Conservation (phyloP, 176 grass and related monocot genomes). For the Raddia distichophylla region DNA sequence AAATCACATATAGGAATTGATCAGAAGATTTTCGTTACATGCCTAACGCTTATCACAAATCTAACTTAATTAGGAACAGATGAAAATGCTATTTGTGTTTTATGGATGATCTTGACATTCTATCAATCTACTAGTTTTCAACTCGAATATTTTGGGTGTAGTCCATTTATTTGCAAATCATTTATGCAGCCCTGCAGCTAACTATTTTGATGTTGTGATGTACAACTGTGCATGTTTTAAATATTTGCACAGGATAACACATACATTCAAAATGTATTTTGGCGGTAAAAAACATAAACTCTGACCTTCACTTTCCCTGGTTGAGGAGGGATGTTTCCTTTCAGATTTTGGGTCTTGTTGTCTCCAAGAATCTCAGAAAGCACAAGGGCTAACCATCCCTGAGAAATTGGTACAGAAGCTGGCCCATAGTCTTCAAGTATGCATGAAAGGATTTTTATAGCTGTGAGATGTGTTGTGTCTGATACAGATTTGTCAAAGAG, state of each 20-base stretch:
- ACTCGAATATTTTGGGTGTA: not conserved
- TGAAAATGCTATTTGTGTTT: slow-evolving; percentile 16
- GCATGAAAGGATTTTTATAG: slow-evolving; percentile 82
- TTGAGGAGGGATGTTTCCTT: slow-evolving; percentile 61
- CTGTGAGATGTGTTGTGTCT: slow-evolving; percentile 58
- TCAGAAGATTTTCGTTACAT: not conserved
- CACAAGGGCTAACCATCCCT: slow-evolving; percentile 86
- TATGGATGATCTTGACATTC: slow-evolving; percentile 9
- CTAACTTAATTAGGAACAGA: slow-evolving; percentile 20
- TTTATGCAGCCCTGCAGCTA: slow-evolving; percentile 1
- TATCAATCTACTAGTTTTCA: not conserved
- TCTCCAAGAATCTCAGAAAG: slow-evolving; percentile 78
- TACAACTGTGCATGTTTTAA: slow-evolving; percentile 20
- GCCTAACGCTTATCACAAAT: not conserved
- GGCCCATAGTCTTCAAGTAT: slow-evolving; percentile 88
- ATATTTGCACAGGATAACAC: slow-evolving; percentile 24
- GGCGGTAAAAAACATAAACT: slow-evolving; percentile 21
- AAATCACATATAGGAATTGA: slow-evolving; percentile 17
- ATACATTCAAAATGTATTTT: slow-evolving; percentile 29
- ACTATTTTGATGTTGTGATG: slow-evolving; percentile 29
- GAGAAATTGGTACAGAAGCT: slow-evolving; percentile 86
- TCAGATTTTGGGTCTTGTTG: slow-evolving; percentile 62
- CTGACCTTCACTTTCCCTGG: slow-evolving; percentile 77
- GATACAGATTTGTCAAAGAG: slow-evolving; percentile 86
- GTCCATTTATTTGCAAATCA: slow-evolving; percentile 6